Base-by-base conservation (phyloP, 2,329 filamentous ascomycete species). In the Aspergillus sp. region DNA sequence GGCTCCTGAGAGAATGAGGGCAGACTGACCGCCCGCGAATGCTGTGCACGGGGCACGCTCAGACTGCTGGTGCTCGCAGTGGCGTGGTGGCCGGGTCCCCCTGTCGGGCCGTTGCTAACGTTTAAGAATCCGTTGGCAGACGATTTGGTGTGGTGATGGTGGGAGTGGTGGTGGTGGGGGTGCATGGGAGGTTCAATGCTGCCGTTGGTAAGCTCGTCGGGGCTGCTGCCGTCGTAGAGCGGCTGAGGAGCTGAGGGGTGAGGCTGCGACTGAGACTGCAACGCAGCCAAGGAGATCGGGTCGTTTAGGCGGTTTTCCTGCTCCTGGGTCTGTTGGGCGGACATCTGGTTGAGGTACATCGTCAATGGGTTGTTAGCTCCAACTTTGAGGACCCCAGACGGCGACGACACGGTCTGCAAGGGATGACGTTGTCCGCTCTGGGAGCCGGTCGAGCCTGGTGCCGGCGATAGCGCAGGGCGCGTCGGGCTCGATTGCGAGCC, bases 341-440 rank as follows among this genome's bases (percentile, higher is more conserved):
- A 73, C 57, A 91, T 80, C 62, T 94, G 88, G 68, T 83, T 91
- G 49, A 96, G 78, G 65, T 96, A 97, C 81, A 96, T 82, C 27
- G 90, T 95, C 65, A 97, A 69, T 0, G 91, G 91, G 67, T 96
- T 96, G 73, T 82, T 91, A 60, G 76, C 75, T 45, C 81, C 85
- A 44, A 81, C 82, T 66, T 90, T 93, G 66, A 95, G 81, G 48
- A 94, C 80, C 19, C 82, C 79, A 2, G 85, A 84, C 1, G 85
- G 80, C 27, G 81, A 84, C 4, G 65, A 60, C 8, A 67, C 56
- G 5, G 59, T 62, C 55, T 82, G 70, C 61, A 84, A 69, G 60
- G 82, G 69, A 72, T 82, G 50, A 71, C 81, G 54, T 70, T 77
- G 60, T 52, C 81, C 79, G 51, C 81, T 82, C 46, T 75, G 66